Base-by-base conservation (phyloP, 805 yeast species). In the Clavispora phyllophila region DNA sequence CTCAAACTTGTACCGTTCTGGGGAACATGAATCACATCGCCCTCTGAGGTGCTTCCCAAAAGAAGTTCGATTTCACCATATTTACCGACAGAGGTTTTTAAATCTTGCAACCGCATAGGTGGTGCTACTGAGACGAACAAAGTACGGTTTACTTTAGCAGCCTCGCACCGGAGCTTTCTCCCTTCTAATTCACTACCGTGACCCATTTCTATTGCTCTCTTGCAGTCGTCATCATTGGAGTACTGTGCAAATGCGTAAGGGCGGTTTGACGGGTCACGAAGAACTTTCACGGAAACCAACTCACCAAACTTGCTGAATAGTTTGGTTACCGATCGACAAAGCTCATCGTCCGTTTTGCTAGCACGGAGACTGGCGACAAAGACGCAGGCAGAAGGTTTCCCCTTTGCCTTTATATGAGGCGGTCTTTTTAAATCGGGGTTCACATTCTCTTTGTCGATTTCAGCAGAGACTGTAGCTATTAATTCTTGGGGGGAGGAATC, bases 231-330 rank as follows among this genome's bases (percentile, higher is more conserved):
- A 49, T 84, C 93, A 43, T 68, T 78, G 8, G 78, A 69, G 59
- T 85, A 89, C 65, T 89, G 96, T 36, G 89, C 96, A 72, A 89
- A 89, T 0, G 96, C 96, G 63, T 89, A 89, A 2, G 97, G 97
- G 37, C 96, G 45, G 36, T 84, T 84, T 18, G 80, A 72, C 13
- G 84, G 79, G 65, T 89, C 96, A 41, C 96, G 71, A 45, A 89
- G 70, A 2, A 89, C 96, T 57, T 89, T 89, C 13, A 87, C 95
- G 18, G 83, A 66, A 2, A 81, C 72, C 32, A 87, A 66, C 33
- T 73, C 68, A 7, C 96, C 96, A 81, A 83, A 89, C 45, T 77
- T 70, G 45, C 68, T 63, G 52, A 89, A 87, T 56, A 80, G 88
- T 26, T 73, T 65, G 2, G 81, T 75, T 5, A 88, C 93, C 0